Evolutionary conservation across 2,329 filamentous ascomycete genomes (phyloP), one percentile per base, ranked within the genome.

Genomic region (Sporothrix luriei): DNA sequence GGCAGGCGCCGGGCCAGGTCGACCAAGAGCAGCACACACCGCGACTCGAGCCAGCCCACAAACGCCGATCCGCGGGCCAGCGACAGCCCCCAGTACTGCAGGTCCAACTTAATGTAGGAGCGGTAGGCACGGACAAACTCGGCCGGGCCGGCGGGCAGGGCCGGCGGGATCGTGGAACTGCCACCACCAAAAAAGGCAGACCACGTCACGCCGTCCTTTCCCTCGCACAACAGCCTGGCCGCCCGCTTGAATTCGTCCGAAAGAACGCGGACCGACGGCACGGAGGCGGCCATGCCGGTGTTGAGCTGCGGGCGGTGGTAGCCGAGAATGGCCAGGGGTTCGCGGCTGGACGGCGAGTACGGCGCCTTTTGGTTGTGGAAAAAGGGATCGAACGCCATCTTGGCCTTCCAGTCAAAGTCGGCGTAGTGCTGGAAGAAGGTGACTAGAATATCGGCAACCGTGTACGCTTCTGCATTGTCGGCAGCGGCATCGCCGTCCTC

Each of bases 361-460:
- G 77, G 79, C 13, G 84, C 73, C n/a, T 75, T 75, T 51, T 78
- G 52, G 40, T 51, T 80, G 75, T 87, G 84, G 75, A 89, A 89
- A 72, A 85, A 85, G 0, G 87, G 85, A 74, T 91, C 88, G 72
- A 84, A 87, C 0, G 86, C 84, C 48, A 85, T 78, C 0, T 84
- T 77, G 9, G 77, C 79, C 26, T 80, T 76, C 87, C 88, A 91
- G 75, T 89, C 80, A 70, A 90, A 88, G 1, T 75, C 73, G 1
- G 87, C 82, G 74, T 91, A 91, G 75, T 91, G 83, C 19, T 79
- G 74, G 76, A 91, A 91, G 76, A 91, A 91, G 0, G 85, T 85
- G 0, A 77, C 74, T 1, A 90, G 75, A 10, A 91, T 78, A 59
- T 86, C 84, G 0, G 83, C 76, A 1, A 84, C 80, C 0, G 84